A percentile compares a stretch with the other conserved stretches of the same genome.
Evolutionary conservation across 2,329 filamentous ascomycete species (phyloP).

Genomic region (Plectosphaerella cucumerina): DNA sequence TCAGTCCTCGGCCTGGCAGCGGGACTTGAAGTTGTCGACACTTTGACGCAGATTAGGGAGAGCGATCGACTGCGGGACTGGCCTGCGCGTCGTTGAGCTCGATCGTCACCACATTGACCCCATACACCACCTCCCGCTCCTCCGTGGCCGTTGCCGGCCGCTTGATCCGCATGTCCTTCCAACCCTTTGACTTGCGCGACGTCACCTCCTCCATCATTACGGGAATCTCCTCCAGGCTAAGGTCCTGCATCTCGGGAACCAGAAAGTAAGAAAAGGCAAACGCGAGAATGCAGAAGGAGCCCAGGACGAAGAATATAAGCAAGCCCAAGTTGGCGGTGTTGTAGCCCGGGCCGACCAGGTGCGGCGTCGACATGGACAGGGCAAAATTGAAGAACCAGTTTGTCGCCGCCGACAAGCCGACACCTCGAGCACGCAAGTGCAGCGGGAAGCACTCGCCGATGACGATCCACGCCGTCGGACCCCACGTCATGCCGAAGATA

Average conservation of each 20-base stretch:
- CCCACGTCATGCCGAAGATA: conserved; percentile 76
- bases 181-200: not conserved
- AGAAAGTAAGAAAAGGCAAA: conserved; percentile 55
- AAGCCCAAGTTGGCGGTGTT: conserved; percentile 37
- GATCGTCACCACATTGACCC: too few species aligned
- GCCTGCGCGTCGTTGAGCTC: too few species aligned
- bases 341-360: conserved; percentile 56
- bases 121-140: too few species aligned
- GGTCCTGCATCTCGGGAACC: conserved; percentile 70
- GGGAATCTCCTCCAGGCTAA: conserved; percentile 70
- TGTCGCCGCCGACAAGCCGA: conserved; percentile 65
- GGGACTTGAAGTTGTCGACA: too few species aligned
- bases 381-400: conserved; percentile 73
- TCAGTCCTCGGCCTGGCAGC: too few species aligned
- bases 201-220: conserved; percentile 40
- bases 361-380: conserved; percentile 60
- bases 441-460: conserved; percentile 76
- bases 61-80: too few species aligned
- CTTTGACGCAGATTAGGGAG: too few species aligned
- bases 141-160: too few species aligned
- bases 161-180: not conserved
- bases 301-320: conserved; percentile 57
- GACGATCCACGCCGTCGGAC: conserved; percentile 63
- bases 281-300: conserved; percentile 49
- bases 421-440: conserved; percentile 68